Conservation (phyloP, 2,329 filamentous ascomycete species). For the Fusarium paranaense region DNA sequence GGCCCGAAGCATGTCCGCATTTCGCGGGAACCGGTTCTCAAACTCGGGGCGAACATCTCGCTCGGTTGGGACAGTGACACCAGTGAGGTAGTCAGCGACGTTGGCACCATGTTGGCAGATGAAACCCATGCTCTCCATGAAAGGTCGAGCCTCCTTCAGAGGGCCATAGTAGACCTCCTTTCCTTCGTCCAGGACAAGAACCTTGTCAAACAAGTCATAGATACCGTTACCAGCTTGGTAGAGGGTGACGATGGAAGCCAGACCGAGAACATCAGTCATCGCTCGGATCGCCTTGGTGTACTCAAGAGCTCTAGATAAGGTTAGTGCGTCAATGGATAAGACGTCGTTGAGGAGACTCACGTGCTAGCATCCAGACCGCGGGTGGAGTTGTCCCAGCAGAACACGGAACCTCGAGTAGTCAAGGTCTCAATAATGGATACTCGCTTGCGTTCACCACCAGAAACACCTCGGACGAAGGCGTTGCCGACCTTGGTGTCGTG, state of each 20-base stretch:
- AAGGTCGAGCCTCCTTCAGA: constrained; percentile 67
- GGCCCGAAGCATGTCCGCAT: constrained; percentile 55
- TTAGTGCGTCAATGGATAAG: neutral
- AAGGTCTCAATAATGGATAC: constrained; percentile 76
- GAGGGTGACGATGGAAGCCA: constrained; percentile 71
- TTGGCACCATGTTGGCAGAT: constrained; percentile 71
- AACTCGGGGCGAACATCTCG: constrained; percentile 65
- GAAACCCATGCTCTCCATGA: constrained; percentile 75
- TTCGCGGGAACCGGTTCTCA: constrained; percentile 59
- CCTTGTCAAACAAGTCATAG: constrained; percentile 77
- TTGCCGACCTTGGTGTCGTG: constrained; percentile 75
- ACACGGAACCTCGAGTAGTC: constrained; percentile 67
- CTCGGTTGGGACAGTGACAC: constrained; percentile 75
- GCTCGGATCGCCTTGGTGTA: constrained; percentile 71
- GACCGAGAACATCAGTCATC: constrained; percentile 71
- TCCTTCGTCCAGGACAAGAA: constrained; percentile 74
- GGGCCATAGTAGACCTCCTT: constrained; percentile 75
- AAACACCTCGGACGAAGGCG: constrained; percentile 73
- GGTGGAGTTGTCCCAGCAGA: constrained; percentile 76
- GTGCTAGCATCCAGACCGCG: constrained; percentile 74
- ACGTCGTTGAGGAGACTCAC: constrained; percentile 40
- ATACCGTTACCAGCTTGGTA: constrained; percentile 80
- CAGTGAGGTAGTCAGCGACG: constrained; percentile 73
- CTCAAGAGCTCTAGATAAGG: constrained; percentile 61
- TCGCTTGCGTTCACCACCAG: constrained; percentile 76